Evolutionary conservation across 2,329 filamentous ascomycete species (phyloP).

Genomic region (Orbilia ellipsospora): DNA sequence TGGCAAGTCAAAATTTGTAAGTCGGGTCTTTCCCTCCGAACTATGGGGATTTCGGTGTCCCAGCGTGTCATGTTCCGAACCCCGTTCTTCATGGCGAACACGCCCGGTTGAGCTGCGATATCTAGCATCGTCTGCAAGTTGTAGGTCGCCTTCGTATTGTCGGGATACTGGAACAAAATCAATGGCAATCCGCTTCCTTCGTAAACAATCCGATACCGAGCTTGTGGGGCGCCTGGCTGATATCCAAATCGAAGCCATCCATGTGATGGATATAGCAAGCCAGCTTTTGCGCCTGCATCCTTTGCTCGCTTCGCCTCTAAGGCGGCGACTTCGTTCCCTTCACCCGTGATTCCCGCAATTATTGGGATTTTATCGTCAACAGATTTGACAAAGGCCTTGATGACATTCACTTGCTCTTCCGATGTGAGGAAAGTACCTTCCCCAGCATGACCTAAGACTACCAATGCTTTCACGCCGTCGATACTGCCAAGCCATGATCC

Average conservation of each 20-base stretch:
- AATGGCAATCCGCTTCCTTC: slow-evolving; percentile 67
- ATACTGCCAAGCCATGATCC: slow-evolving; percentile 69
- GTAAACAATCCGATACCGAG: slow-evolving; percentile 67
- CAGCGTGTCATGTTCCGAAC: slow-evolving; percentile 70
- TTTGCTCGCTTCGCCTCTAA: slow-evolving; percentile 67
- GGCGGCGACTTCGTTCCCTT: slow-evolving; percentile 68
- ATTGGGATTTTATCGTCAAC: slow-evolving; percentile 67
- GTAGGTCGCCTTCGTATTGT: slow-evolving; percentile 68
- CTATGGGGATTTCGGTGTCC: slow-evolving; percentile 69
- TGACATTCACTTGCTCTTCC: slow-evolving; percentile 66
- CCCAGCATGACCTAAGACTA: slow-evolving; percentile 69
- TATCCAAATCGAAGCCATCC: slow-evolving; percentile 70
- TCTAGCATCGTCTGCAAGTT: slow-evolving; percentile 68
- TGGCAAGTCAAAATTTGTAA: slow-evolving; percentile 68
- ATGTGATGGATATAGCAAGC: slow-evolving; percentile 68
- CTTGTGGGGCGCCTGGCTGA: slow-evolving; percentile 67
- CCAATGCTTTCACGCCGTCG: slow-evolving; percentile 67
- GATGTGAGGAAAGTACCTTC: slow-evolving; percentile 68
- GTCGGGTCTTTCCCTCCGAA: slow-evolving; percentile 66
- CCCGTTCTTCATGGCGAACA: slow-evolving; percentile 70
- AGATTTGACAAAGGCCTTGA: slow-evolving; percentile 68
- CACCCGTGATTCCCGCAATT: slow-evolving; percentile 68
- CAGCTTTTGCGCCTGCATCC: slow-evolving; percentile 67
- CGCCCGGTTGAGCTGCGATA: slow-evolving; percentile 67
- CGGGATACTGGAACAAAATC: slow-evolving; percentile 69